These are phyloP conservation scores for Mimosa bimucronata DNA, from an alignment of 306 rosid genomes.

Conservation along the genomic window DNA sequence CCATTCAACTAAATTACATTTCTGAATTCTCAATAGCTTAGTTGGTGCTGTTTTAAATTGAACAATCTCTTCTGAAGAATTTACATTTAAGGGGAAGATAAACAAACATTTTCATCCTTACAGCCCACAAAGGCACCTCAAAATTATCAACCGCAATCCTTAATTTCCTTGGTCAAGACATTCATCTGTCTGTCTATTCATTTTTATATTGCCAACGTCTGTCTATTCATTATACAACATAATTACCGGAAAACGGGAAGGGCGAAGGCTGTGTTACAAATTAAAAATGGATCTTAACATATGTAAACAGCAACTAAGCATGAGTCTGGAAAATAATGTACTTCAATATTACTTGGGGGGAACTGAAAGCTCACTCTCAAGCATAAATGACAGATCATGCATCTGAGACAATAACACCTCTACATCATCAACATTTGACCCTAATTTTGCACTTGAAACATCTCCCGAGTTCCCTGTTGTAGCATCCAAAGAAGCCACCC, in stretches of 20 bases:
- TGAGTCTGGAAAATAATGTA: constrained; percentile 34
- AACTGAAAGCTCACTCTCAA: constrained; percentile 65
- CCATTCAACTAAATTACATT: neutral
- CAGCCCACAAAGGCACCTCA: neutral
- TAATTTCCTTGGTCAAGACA: neutral
- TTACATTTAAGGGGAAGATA: neutral
- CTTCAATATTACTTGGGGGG: constrained; percentile 63
- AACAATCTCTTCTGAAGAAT: neutral
- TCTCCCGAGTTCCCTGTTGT: constrained; percentile 38
- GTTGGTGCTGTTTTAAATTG: neutral
- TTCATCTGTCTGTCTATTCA: neutral
- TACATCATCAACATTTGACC: constrained; percentile 54
- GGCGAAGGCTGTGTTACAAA: constrained; percentile 29
- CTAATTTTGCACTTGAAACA: constrained; percentile 43
- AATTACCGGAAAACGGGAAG: constrained; percentile 16
- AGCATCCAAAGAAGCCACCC: constrained; percentile 52
- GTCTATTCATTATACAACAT: constrained; percentile 18
- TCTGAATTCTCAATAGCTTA: neutral
- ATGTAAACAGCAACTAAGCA: constrained; percentile 25
- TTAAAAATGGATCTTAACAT: constrained; percentile 28
- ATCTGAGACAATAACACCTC: constrained; percentile 62
- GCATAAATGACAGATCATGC: constrained; percentile 92
- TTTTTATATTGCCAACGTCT: too few relatives aligned
- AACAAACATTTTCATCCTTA: neutral
- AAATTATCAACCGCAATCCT: neutral